Evolutionary conservation across 805 yeast genomes (phyloP).

Genomic region (Pichia ethanolica): DNA sequence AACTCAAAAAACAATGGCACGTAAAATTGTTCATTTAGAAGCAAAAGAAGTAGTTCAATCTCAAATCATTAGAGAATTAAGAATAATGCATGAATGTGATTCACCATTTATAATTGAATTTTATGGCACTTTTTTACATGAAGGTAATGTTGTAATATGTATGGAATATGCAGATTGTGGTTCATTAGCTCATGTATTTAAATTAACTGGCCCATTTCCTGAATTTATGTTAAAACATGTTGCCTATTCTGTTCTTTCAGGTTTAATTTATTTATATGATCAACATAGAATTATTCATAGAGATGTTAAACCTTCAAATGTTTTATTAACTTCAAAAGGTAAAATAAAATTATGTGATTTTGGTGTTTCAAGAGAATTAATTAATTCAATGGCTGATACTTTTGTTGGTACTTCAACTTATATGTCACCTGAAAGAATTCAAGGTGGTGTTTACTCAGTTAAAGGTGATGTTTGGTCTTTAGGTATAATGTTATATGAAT

Average conservation of each 20-base stretch:
- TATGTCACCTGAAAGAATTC: constrained; percentile 97
- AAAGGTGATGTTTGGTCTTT: constrained; percentile 97
- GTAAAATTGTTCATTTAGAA: constrained; percentile 81
- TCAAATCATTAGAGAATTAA: constrained; percentile 81
- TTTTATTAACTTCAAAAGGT: constrained; percentile 78
- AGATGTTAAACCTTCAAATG: constrained; percentile 94
- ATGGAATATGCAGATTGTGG: constrained; percentile 97
- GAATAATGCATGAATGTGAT: constrained; percentile 85
- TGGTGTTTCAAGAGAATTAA: constrained; percentile 89
- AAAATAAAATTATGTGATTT: constrained; percentile 90
- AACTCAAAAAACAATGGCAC: constrained; percentile 81
- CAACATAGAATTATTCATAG: constrained; percentile 87
- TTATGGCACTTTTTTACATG: constrained; percentile 79
- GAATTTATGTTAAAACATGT: constrained; percentile 66
- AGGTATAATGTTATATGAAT: constrained; percentile 83
- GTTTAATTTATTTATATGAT: constrained; percentile 73
- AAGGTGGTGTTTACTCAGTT: constrained; percentile 89
- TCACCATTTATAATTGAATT: constrained; percentile 80
- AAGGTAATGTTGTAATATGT: constrained; percentile 74
- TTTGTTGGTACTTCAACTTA: constrained; percentile 97
- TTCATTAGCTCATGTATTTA: constrained; percentile 73
- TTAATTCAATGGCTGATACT: constrained; percentile 92
- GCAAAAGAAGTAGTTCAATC: constrained; percentile 69
- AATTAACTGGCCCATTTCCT: constrained; percentile 54
- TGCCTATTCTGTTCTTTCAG: constrained; percentile 69